A percentile compares a stretch with the other conserved stretches of the same genome.
phyloP scores from a whole-genome alignment of 495 filamentous ascomycete species.

The Penicillium odoratum region DNA sequence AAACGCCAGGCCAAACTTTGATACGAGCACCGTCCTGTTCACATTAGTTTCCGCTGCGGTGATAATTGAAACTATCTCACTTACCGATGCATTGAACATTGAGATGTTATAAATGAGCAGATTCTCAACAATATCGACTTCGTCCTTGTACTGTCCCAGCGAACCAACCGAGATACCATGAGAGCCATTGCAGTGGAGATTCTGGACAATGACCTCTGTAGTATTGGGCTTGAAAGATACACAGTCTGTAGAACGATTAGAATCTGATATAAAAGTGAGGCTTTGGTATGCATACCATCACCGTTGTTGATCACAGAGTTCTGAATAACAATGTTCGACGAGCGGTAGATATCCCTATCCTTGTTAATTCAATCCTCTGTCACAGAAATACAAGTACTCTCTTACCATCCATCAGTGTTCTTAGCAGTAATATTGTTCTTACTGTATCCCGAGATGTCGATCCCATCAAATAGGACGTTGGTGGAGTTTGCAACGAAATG shows the following conservation, averaged over 20 bases:
- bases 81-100: slow-evolving; percentile 60
- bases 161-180: slow-evolving; percentile 73
- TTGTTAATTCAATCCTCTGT: neutral
- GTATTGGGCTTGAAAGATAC: slow-evolving; percentile 80
- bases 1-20: slow-evolving; percentile 65
- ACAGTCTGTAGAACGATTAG: slow-evolving; percentile 49
- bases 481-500: slow-evolving; percentile 67
- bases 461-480: slow-evolving; percentile 64
- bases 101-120: slow-evolving; percentile 65
- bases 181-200: slow-evolving; percentile 68
- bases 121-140: slow-evolving; percentile 66
- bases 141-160: slow-evolving; percentile 63
- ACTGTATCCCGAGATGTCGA: slow-evolving; percentile 60
- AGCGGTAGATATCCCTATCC: slow-evolving; percentile 61
- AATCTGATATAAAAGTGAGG: neutral
- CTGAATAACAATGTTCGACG: slow-evolving; percentile 62
- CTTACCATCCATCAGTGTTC: slow-evolving; percentile 66
- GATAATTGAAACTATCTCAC: slow-evolving; percentile 6
- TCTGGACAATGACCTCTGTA: slow-evolving; percentile 72
- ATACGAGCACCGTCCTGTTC: slow-evolving; percentile 63
- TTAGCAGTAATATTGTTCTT: slow-evolving; percentile 55
- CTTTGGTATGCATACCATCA: slow-evolving; percentile 48
- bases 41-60: neutral
- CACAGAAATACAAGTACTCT: neutral
- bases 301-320: slow-evolving; percentile 68